Base-by-base conservation (phyloP, 2,329 filamentous ascomycete species). In the Alternaria triticina region DNA sequence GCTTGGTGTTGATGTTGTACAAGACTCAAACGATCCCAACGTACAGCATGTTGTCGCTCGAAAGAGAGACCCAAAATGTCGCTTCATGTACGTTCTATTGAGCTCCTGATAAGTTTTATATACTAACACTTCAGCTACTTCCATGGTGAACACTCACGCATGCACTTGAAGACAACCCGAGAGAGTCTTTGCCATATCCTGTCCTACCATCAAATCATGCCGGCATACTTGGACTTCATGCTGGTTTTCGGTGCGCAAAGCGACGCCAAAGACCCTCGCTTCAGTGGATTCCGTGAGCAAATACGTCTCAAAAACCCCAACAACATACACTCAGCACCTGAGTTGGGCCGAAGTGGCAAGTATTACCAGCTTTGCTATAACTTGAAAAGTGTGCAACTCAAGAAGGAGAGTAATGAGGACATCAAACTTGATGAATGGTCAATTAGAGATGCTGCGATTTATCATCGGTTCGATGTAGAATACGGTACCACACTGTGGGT, bases 391-490 rank as follows among this genome's bases (percentile, higher is more conserved):
- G 73, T 77, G 1, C 63, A 70, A 20, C 44, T 44, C 50, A 70
- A 64, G 22, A 55, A 61, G 2, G 13, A 61, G 23, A 43, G 20
- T 12, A 17, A 46, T 10, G 70, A 69, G 6, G 61, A 68, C 20
- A 49, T 54, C 11, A 65, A 61, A 56, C 45, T 60, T 1, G 20
- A 69, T 8, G 64, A 73, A 22, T 82, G 80, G 79, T 79, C 77
- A 1, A 79, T 82, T 20, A 72, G 76, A 13, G 80, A 81, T 55
- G 79, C 75, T 1, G 80, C 75, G 0, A 59, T 83, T 5, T 75
- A 82, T 56, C 82, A 83, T 54, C 76, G 79, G 30, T 83, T 82
- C 54, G 82, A 83, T 51, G 63, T 82, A 0, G 68, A 69, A 0
- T 61, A 60, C 4, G 71, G 81, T 0, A 81, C 71, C 2, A 70